Evolutionary conservation across 305 asterid species (phyloP).

Genomic region (Fraxinus platypoda): DNA sequence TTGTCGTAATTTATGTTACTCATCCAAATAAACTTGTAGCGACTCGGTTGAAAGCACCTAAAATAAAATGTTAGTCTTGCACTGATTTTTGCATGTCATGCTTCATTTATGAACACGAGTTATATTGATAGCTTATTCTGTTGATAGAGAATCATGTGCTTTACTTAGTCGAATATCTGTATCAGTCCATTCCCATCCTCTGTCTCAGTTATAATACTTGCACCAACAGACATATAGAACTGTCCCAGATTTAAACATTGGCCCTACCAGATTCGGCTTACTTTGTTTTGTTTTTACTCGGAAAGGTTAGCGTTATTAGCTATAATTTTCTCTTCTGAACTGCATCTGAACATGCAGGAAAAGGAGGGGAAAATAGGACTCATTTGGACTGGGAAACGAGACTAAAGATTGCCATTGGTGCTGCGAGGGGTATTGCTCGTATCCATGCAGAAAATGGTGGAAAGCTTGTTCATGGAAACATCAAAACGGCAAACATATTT

Average conservation of each 20-base stretch:
- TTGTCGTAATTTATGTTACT: not conserved
- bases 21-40: not conserved
- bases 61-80: not conserved
- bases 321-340: not conserved
- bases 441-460: constrained; percentile 68
- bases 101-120: not conserved
- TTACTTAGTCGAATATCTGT: not conserved
- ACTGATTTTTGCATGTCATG: not conserved
- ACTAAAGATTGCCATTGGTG: constrained; percentile 67
- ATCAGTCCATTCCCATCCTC: not conserved
- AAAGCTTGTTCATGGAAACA: constrained; percentile 76
- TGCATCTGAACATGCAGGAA: constrained; percentile 45
- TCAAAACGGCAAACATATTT: constrained; percentile 76
- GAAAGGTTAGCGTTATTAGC: not conserved
- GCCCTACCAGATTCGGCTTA: not conserved
- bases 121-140: not conserved
- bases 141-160: not conserved
- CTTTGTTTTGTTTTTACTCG: not conserved
- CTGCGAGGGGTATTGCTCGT: constrained; percentile 81
- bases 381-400: constrained; percentile 80
- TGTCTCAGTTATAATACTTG: not conserved
- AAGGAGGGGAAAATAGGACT: constrained; percentile 45
- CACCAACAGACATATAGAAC: not conserved
- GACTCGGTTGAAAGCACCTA: not conserved
- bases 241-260: not conserved